phyloP scores from a whole-genome alignment of 2,329 filamentous ascomycete genomes.

The Fusarium sp. region DNA sequence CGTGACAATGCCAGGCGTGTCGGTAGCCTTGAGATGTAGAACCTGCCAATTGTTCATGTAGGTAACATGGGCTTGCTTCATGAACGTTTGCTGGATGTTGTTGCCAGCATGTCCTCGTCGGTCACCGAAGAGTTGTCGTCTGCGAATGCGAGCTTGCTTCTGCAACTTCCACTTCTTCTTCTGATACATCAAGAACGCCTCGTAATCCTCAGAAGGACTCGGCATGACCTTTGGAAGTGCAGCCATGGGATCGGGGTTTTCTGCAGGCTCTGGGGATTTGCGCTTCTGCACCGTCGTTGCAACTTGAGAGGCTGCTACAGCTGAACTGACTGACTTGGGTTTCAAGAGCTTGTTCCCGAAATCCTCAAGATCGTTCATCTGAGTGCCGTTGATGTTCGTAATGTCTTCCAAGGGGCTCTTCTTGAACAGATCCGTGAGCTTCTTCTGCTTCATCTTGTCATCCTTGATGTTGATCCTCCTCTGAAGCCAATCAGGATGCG shows the following conservation, averaged over 20 bases:
- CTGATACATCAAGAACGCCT: conserved; percentile 90
- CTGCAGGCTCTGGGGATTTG: conserved; percentile 77
- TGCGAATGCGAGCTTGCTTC: conserved; percentile 85
- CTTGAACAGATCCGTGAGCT: conserved; percentile 87
- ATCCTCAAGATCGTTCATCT: conserved; percentile 81
- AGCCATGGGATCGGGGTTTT: conserved; percentile 82
- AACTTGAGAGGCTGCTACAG: conserved; percentile 68
- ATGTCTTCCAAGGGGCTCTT: conserved; percentile 79
- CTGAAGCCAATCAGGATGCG: conserved; percentile 97
- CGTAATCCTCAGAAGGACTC: conserved; percentile 85
- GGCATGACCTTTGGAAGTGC: conserved; percentile 87
- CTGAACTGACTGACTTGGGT: conserved; percentile 68
- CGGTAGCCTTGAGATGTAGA: conserved; percentile 84
- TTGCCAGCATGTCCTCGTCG: conserved; percentile 65
- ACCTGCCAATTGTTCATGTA: conserved; percentile 97
- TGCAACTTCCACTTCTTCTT: conserved; percentile 99
- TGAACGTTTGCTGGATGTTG: conserved; percentile 79
- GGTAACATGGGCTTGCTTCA: conserved; percentile 89
- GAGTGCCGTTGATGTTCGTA: conserved; percentile 70
- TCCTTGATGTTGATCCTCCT: conserved; percentile 94
- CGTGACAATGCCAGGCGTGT: conserved; percentile 85
- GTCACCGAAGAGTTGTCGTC: conserved; percentile 94
- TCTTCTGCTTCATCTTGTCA: conserved; percentile 98
- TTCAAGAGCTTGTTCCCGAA: conserved; percentile 78
- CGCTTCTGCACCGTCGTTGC: conserved; percentile 69